phyloP scores from a whole-genome alignment of 768 basidiomycete species.

The Aureoboletus auriporus region DNA sequence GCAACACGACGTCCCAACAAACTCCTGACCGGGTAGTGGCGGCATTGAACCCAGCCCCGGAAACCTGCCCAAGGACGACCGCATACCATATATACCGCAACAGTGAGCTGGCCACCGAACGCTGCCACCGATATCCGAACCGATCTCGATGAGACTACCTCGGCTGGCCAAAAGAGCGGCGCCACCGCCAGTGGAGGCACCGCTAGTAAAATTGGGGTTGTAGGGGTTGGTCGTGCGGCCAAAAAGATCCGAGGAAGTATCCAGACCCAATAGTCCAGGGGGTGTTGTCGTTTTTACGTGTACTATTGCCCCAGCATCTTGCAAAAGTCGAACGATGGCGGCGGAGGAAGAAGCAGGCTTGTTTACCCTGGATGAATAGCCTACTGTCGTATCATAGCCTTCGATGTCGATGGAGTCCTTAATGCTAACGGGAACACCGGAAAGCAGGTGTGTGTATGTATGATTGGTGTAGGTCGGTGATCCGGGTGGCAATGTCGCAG shows the following conservation, averaged over 20 bases:
- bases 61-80: conserved; percentile 36
- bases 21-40: conserved; percentile 37
- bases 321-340: conserved; percentile 37
- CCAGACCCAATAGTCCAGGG: conserved; percentile 37
- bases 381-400: conserved; percentile 45
- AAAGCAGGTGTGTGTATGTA: conserved; percentile 25
- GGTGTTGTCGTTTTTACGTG: conserved; percentile 43
- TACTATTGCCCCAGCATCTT: conserved; percentile 39
- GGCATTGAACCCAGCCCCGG: conserved; percentile 30
- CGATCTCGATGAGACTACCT: conserved; percentile 43
- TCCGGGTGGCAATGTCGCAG: conserved; percentile 6
- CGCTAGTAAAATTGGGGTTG: conserved; percentile 37
- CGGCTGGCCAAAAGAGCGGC: conserved; percentile 44
- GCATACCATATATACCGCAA: conserved; percentile 44
- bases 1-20: conserved; percentile 32
- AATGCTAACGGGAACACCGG: conserved; percentile 46
- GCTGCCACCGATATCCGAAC: conserved; percentile 49
- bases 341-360: conserved; percentile 33
- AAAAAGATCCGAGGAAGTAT: conserved; percentile 41
- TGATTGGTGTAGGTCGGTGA: conserved; percentile 4
- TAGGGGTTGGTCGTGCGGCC: conserved; percentile 48
- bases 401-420: conserved; percentile 46
- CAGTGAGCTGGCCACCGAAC: conserved; percentile 46
- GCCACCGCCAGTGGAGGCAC: conserved; percentile 52
- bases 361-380: conserved; percentile 36